phyloP scores from a whole-genome alignment of 192 early-diverging fungal species.

The Coemansia umbellata region DNA sequence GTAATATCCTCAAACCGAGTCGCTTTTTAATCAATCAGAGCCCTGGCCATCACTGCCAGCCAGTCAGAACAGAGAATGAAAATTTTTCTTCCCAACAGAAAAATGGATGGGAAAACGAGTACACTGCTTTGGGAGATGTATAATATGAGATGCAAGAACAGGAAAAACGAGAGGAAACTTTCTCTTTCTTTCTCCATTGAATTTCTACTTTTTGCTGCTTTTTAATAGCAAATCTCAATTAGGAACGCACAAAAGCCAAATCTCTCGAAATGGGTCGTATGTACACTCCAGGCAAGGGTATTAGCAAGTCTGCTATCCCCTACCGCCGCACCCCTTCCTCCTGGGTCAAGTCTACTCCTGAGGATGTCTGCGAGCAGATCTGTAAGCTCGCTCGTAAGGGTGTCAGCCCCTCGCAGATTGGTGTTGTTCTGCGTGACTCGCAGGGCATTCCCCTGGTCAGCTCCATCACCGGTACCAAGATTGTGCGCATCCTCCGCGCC shows the following conservation, averaged over 20 bases:
- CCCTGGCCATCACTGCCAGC: too few relatives aligned
- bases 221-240: slow-evolving; percentile 11
- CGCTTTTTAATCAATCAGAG: too few relatives aligned
- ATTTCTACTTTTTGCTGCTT: slow-evolving; percentile 1
- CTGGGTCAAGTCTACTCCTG: slow-evolving; percentile 97
- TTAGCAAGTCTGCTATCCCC: slow-evolving; percentile 55
- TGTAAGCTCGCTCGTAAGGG: slow-evolving; percentile 99
- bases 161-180: not conserved
- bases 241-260: slow-evolving; percentile 4
- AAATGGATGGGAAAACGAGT: not conserved
- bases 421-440: slow-evolving; percentile 94
- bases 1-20: too few relatives aligned
- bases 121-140: not conserved
- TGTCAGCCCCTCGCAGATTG: slow-evolving; percentile 96
- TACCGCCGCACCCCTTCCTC: slow-evolving; percentile 96
- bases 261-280: slow-evolving; percentile 78
- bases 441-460: slow-evolving; percentile 97
- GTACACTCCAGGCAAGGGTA: slow-evolving; percentile 99
- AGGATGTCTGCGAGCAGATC: slow-evolving; percentile 97
- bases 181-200: not conserved
- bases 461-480: slow-evolving; percentile 98
- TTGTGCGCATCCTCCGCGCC: slow-evolving; percentile 97
- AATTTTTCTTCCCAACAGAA: not conserved
- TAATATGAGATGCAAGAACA: not conserved
- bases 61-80: too few relatives aligned